These are phyloP conservation scores for Ophiostoma quercus DNA, from an alignment of 2,329 filamentous ascomycete species.

Conservation along the genomic window DNA sequence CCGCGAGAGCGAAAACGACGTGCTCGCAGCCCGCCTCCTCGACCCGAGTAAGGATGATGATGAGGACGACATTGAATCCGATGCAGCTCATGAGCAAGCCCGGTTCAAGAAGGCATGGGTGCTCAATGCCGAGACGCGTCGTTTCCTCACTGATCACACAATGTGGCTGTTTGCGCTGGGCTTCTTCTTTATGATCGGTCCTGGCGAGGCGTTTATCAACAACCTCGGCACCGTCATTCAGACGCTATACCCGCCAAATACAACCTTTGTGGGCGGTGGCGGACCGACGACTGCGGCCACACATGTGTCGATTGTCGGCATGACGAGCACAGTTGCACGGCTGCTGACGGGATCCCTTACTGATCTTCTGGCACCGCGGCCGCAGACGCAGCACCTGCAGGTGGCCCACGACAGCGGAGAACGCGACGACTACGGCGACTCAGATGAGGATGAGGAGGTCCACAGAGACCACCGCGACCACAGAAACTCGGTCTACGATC, in stretches of 20 bases:
- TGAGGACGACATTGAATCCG: constrained; percentile 27
- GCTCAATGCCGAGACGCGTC: constrained; percentile 81
- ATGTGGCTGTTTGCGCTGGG: constrained; percentile 94
- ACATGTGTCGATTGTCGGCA: constrained; percentile 86
- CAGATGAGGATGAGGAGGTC: constrained; percentile 35
- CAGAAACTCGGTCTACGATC: constrained; percentile 18
- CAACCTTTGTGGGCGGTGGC: constrained; percentile 4
- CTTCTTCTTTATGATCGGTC: constrained; percentile 89
- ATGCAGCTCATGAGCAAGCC: constrained; percentile 41
- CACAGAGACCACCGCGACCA: neutral
- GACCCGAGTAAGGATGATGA: constrained; percentile 27
- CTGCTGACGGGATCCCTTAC: constrained; percentile 85
- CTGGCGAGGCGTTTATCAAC: constrained; percentile 97
- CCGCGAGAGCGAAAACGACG: constrained; percentile 22
- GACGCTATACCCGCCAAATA: constrained; percentile 62
- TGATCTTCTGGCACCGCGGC: constrained; percentile 72
- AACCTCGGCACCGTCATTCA: constrained; percentile 92
- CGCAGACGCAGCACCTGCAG: constrained; percentile 54
- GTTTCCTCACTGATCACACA: constrained; percentile 79
- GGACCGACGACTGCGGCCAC: constrained; percentile 63
- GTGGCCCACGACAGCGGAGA: constrained; percentile 32
- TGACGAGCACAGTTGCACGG: constrained; percentile 84
- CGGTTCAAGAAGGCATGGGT: constrained; percentile 73
- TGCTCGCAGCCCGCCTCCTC: constrained; percentile 21
- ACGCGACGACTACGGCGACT: constrained; percentile 24